These are phyloP conservation scores for Vitis cinerea DNA, from an alignment of 164 flowering plant genomes.

Conservation along the genomic window DNA sequence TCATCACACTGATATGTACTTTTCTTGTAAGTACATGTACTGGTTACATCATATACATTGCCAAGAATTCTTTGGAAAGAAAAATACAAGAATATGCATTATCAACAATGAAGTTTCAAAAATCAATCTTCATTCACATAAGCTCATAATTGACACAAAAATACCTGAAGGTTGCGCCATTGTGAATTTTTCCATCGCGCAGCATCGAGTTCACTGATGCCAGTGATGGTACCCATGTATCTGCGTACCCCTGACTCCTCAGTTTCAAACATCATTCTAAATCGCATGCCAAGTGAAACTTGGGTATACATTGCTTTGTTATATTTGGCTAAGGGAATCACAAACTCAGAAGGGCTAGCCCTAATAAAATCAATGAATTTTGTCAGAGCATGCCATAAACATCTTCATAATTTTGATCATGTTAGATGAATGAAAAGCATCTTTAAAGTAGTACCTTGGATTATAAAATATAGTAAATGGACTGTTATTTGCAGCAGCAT, in stretches of 20 bases:
- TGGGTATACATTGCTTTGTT: conserved; percentile 89
- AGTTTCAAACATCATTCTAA: conserved; percentile 97
- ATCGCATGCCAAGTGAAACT: conserved; percentile 91
- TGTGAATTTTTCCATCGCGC: conserved; percentile 87
- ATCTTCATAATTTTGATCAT: not conserved
- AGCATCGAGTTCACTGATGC: conserved; percentile 82
- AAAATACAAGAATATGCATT: no score
- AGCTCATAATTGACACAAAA: not conserved
- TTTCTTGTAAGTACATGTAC: no score
- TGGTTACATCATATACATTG: no score
- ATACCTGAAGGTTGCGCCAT: conserved; percentile 97
- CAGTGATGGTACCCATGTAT: conserved; percentile 95
- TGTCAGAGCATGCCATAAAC: not conserved
- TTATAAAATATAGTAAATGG: conserved; percentile 91
- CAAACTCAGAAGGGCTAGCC: conserved; percentile 95
- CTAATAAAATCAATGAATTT: conserved; percentile 33
- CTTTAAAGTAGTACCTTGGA: conserved; percentile 60
- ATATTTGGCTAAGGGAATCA: conserved; percentile 87
- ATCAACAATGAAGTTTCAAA: not conserved
- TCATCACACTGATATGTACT: no score
- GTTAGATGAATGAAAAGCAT: not conserved
- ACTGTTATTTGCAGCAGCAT: conserved; percentile 92
- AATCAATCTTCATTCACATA: not conserved
- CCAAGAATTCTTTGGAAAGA: no score
- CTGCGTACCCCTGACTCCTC: conserved; percentile 93